A percentile compares a stretch with the other conserved stretches of the same genome.
phyloP scores from a whole-genome alignment of 176 grass and related monocot genomes.

The Carex littledalei region DNA sequence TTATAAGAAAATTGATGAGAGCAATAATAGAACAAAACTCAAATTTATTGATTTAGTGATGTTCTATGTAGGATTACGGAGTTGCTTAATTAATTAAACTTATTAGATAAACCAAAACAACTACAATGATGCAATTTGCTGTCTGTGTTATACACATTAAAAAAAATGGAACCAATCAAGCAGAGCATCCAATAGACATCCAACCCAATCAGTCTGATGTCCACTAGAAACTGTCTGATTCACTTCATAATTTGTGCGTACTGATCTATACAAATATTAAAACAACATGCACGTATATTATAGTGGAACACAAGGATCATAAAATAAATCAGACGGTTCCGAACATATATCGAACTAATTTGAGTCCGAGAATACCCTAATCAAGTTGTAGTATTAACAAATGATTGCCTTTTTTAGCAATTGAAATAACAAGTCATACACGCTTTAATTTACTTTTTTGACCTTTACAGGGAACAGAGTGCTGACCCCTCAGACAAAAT shows the following conservation, averaged over 20 bases:
- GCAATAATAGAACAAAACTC: background rate
- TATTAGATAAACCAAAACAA: background rate
- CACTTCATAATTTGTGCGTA: too few relatives aligned
- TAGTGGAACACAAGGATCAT: too few relatives aligned
- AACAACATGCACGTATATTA: too few relatives aligned
- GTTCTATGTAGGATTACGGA: background rate
- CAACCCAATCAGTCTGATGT: too few relatives aligned
- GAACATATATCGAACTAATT: too few relatives aligned
- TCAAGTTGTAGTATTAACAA: background rate
- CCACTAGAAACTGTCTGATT: too few relatives aligned
- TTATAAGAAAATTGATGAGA: background rate
- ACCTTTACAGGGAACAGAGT: background rate
- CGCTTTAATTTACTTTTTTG: slow-evolving; percentile 5
- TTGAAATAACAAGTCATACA: background rate
- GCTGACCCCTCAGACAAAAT: background rate
- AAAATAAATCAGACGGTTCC: too few relatives aligned
- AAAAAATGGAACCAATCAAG: background rate
- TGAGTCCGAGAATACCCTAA: background rate
- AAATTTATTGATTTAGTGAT: background rate
- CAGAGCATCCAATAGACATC: too few relatives aligned
- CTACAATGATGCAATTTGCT: background rate
- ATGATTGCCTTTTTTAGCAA: background rate
- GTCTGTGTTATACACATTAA: background rate
- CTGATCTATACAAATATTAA: too few relatives aligned
- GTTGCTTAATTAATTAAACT: background rate